Base-by-base conservation (phyloP, 805 yeast species). In the Huiozyma naganishii region DNA sequence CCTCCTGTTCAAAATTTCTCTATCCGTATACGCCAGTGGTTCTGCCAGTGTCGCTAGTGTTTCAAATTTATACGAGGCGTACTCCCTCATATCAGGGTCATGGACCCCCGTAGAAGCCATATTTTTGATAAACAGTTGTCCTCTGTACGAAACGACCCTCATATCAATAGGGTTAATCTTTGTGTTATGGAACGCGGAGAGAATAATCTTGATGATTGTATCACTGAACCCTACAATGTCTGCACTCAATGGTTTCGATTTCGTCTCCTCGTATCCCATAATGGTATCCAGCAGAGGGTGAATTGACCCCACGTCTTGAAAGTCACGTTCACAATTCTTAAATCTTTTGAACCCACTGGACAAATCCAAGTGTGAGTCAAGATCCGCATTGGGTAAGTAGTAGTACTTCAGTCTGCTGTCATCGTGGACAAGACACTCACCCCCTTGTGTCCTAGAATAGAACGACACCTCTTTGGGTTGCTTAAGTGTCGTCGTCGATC, bases 221-320 rank as follows among this genome's bases (percentile, higher is more conserved):
- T 97, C 97, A 52, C 97, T 71, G 74, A 85, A 87, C 0, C 95
- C 79, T 23, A 92, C 68, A 29, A 92, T 73, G 52, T 87, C 84
- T 1, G 76, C 55, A 29, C 73, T 72, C 2, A 75, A 55, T 47
- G 73, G 77, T 6, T 66, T 61, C 12, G 55, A 54, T 13, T 63
- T 56, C 7, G 54, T 49, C 45, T 29, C 6, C 61, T 92, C 97
- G 52, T 74, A 67, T 6, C 65, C 52, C 47, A 69, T 65, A 6
- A 92, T 55, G 1, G 84, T 76, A 29, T 58, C 53, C 34, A 92
- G 61, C 5, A 83, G 64, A 0, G 80, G 77, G 37, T 72, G 70
- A 43, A 89, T 41, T 3, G 61, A 52, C 9, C 57, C 45, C 9
- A 48, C 44, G 40, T 62, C 64, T 47, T 76, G 67, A 1, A 81